Percentiles rank a stretch among this genome's conserved stretches.
phyloP scores from a whole-genome alignment of 352 stramenopile genomes.

The Globisporangium solare region DNA sequence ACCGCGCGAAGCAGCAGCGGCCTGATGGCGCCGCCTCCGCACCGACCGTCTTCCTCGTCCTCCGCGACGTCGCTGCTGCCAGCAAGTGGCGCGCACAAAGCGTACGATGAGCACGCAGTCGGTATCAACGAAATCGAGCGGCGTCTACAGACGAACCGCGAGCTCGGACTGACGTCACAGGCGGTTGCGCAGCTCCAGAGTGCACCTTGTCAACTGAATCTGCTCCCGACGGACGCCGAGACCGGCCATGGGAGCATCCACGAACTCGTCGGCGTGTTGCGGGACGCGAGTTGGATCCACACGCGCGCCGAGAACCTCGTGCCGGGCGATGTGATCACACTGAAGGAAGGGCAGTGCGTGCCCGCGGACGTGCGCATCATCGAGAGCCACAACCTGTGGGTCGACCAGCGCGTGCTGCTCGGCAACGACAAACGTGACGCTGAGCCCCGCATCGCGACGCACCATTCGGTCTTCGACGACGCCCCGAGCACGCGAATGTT shows the following conservation, averaged over 20 bases:
- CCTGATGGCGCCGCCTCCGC: not conserved
- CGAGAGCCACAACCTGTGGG: slow-evolving; percentile 41
- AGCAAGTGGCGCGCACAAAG: slow-evolving; percentile 7
- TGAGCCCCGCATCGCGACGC: slow-evolving; percentile 22
- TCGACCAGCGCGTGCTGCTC: slow-evolving; percentile 36
- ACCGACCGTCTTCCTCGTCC: not conserved
- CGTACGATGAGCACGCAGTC: slow-evolving; percentile 44
- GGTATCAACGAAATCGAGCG: slow-evolving; percentile 43
- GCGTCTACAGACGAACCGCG: slow-evolving; percentile 29
- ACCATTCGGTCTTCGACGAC: slow-evolving; percentile 43
- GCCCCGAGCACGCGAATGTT: slow-evolving; percentile 18
- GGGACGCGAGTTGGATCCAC: slow-evolving; percentile 51
- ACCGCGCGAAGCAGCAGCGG: slow-evolving; percentile 1
- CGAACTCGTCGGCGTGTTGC: slow-evolving; percentile 49
- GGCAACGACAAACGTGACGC: slow-evolving; percentile 13
- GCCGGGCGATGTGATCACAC: slow-evolving; percentile 37
- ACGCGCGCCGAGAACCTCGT: slow-evolving; percentile 52
- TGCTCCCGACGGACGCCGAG: slow-evolving; percentile 41
- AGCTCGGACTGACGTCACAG: slow-evolving; percentile 22
- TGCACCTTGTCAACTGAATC: slow-evolving; percentile 27
- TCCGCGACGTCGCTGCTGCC: slow-evolving; percentile 3
- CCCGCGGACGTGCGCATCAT: slow-evolving; percentile 46
- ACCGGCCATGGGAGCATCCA: slow-evolving; percentile 46
- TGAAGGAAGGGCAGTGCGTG: slow-evolving; percentile 47
- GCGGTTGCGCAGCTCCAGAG: slow-evolving; percentile 23